These are phyloP conservation scores for Fusarium camptoceras DNA, from an alignment of 2,329 filamentous ascomycete species.

Conservation along the genomic window DNA sequence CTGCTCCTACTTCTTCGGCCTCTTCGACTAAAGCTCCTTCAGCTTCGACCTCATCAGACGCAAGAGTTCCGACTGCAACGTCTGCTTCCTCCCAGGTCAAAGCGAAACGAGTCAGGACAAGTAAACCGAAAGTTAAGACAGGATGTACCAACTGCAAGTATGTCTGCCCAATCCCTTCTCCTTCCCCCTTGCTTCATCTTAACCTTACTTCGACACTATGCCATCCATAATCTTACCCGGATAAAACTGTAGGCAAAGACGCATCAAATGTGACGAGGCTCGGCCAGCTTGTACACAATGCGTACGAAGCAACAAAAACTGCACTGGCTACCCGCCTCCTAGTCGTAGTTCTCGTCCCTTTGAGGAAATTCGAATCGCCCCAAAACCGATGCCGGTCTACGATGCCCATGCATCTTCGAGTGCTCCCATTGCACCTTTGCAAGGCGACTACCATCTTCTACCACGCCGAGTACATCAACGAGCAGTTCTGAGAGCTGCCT, in stretches of 20 bases:
- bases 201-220: slow-evolving; percentile 13
- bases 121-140: slow-evolving; percentile 73
- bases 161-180: slow-evolving; percentile 48
- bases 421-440: slow-evolving; percentile 29
- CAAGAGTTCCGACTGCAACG: slow-evolving; percentile 9
- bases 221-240: slow-evolving; percentile 37
- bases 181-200: neutral
- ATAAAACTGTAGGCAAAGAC: slow-evolving; percentile 60
- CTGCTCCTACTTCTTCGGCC: slow-evolving; percentile 6
- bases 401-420: slow-evolving; percentile 34
- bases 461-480: slow-evolving; percentile 49
- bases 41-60: slow-evolving; percentile 11
- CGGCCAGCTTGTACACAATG: slow-evolving; percentile 72
- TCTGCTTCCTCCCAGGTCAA: slow-evolving; percentile 22
- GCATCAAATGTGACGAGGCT: slow-evolving; percentile 75
- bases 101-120: slow-evolving; percentile 61
- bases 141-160: slow-evolving; percentile 77
- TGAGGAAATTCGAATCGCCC: slow-evolving; percentile 63
- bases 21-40: slow-evolving; percentile 8
- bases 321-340: slow-evolving; percentile 72
- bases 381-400: slow-evolving; percentile 55
- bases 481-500: slow-evolving; percentile 33
- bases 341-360: slow-evolving; percentile 59
- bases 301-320: slow-evolving; percentile 67
- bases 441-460: slow-evolving; percentile 46